Base-by-base conservation (phyloP, 2,329 filamentous ascomycete species). In the Stemphylium beticola region DNA sequence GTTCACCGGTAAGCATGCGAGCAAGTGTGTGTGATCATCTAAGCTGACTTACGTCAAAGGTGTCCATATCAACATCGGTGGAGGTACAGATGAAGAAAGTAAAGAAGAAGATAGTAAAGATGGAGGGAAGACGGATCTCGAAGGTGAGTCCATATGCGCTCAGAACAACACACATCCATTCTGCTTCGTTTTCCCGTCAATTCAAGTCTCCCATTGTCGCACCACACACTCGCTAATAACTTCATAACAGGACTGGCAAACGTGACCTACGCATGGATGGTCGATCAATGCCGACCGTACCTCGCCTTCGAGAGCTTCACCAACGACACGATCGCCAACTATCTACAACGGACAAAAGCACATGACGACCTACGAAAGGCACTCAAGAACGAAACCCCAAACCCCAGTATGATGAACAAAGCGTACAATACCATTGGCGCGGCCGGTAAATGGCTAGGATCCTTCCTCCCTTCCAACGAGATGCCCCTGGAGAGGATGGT, bases 61-160 rank as follows among this genome's bases (percentile, higher is more conserved):
- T 24, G 44, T 47, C 14, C 80, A 83, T 65, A 74, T 75, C 18
- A 82, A 82, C 58, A 68, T 81, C 26, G 81, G 81, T 37, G 77
- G 77, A 2, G 77, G 79, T 4, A 80, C 80, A 55, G 74, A 75
- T 38, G 79, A 82, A 17, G 39, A 29, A 12, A 41, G 45, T 32
- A 29, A 40, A 11, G 44, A 44, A 41, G 40, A 24, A 14, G 49
- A 44, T 33, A 24, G 22, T 7, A 24, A 24, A 24, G 22, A 4
- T 7, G 22, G 6, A 24, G 22, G 22, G 6, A 24, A 24, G 22
- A 24, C 22, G 8, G 22, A 24, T 24, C 17, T 53, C 40, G 33
- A 42, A 14, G n/a, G 26, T 31, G 49, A 26, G 17, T 43, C 26
- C 38, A 41, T 22, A 33, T 33, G 18, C 49, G 22, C 6, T 24